Evolutionary conservation across 306 rosid genomes (phyloP).

Genomic region (Lagenaria siceraria): DNA sequence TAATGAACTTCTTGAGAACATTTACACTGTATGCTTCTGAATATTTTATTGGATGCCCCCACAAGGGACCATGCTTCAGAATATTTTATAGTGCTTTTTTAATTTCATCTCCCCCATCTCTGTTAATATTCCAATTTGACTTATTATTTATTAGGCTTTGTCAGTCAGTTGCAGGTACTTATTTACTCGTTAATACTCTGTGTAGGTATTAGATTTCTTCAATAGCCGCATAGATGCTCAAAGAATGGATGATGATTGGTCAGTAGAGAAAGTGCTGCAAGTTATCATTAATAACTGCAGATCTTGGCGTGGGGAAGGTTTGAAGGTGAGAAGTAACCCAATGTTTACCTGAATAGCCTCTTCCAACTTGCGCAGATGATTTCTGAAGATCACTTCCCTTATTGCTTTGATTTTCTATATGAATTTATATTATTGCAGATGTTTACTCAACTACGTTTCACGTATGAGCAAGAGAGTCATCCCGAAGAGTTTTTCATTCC

Average conservation of each 20-base stretch:
- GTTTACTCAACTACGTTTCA: constrained; percentile 93
- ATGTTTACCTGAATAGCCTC: not conserved
- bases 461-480: constrained; percentile 96
- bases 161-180: not conserved
- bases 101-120: not conserved
- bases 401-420: not conserved
- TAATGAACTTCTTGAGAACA: constrained; percentile 85
- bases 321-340: constrained; percentile 54
- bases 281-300: constrained; percentile 79
- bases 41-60: not conserved
- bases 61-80: constrained; percentile 17
- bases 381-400: not conserved
- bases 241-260: constrained; percentile 72
- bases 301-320: constrained; percentile 97
- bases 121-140: not conserved
- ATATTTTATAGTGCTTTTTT: not conserved
- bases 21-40: constrained; percentile 53
- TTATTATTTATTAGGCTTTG: not conserved
- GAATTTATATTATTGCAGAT: constrained; percentile 35
- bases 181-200: constrained; percentile 10
- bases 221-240: constrained; percentile 96
- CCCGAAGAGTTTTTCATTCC: constrained; percentile 98
- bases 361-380: constrained; percentile 6
- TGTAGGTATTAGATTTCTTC: constrained; percentile 91
- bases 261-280: constrained; percentile 82